Conservation (phyloP, 345 rosid genomes). For the Combretum micranthum region DNA sequence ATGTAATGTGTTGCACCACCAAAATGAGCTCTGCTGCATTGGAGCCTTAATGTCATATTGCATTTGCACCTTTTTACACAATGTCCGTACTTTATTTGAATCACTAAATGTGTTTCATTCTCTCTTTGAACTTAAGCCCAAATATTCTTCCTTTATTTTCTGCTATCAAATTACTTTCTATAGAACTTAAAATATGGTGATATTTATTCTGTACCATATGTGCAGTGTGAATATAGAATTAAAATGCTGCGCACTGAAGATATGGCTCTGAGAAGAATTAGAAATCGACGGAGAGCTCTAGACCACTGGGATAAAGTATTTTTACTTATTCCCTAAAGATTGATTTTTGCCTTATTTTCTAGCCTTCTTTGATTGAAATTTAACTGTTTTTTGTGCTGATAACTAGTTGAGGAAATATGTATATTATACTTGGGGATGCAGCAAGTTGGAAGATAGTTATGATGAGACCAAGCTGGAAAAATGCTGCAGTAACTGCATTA, state of each 20-base stretch:
- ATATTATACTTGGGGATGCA: slow-evolving; percentile 70
- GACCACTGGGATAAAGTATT: slow-evolving; percentile 80
- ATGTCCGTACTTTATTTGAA: too few relatives aligned
- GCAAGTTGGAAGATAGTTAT: slow-evolving; percentile 34
- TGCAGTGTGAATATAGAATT: slow-evolving; percentile 75
- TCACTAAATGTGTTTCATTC: too few relatives aligned
- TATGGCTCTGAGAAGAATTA: slow-evolving; percentile 48
- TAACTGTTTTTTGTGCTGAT: slow-evolving; percentile 5
- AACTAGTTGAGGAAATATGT: slow-evolving; percentile 87
- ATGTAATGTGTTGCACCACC: too few relatives aligned
- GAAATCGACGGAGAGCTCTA: slow-evolving; percentile 71
- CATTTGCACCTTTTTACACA: too few relatives aligned
- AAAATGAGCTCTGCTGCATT: too few relatives aligned
- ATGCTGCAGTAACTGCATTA: slow-evolving; percentile 25
- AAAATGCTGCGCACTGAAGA: slow-evolving; percentile 85
- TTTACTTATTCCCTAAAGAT: slow-evolving; percentile 8
- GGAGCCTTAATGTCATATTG: too few relatives aligned
- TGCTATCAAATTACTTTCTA: not conserved
- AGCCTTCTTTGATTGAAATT: slow-evolving; percentile 7
- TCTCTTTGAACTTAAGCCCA: too few relatives aligned
- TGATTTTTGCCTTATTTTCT: not conserved
- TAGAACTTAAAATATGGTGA: not conserved
- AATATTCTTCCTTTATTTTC: not conserved
- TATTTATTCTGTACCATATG: slow-evolving; percentile 12
- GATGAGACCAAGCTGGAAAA: slow-evolving; percentile 15